phyloP scores from a whole-genome alignment of 805 yeast genomes.

The Saccharomycopsis vini region DNA sequence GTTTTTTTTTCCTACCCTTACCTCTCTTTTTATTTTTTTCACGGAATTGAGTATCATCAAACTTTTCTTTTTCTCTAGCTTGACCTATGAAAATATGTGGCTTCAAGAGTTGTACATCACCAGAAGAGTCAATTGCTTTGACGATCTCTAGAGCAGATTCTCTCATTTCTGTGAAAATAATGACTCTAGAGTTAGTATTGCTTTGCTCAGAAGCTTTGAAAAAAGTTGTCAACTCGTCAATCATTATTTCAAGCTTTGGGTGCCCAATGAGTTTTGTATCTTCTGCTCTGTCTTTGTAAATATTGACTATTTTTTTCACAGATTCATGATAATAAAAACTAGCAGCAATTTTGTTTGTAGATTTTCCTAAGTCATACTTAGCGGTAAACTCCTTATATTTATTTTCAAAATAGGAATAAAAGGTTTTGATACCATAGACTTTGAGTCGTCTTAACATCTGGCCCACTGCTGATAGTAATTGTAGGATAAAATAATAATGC shows the following conservation, averaged over 20 bases:
- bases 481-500: slow-evolving; percentile 56
- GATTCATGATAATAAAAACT: slow-evolving; percentile 47
- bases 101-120: slow-evolving; percentile 30
- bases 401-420: slow-evolving; percentile 55
- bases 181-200: slow-evolving; percentile 54
- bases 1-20: slow-evolving; percentile 30
- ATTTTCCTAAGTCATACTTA: slow-evolving; percentile 49
- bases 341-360: slow-evolving; percentile 55
- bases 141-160: slow-evolving; percentile 87
- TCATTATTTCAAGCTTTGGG: slow-evolving; percentile 57
- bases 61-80: slow-evolving; percentile 61
- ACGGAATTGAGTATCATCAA: slow-evolving; percentile 46
- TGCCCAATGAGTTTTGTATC: slow-evolving; percentile 30
- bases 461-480: slow-evolving; percentile 61
- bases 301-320: slow-evolving; percentile 35
- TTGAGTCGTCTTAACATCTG: slow-evolving; percentile 60
- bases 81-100: slow-evolving; percentile 95
- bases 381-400: slow-evolving; percentile 50
- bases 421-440: slow-evolving; percentile 75
- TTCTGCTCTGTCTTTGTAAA: slow-evolving; percentile 36
- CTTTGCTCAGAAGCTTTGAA: slow-evolving; percentile 32
- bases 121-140: slow-evolving; percentile 41
- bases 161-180: slow-evolving; percentile 80
- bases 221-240: slow-evolving; percentile 50
- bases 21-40: slow-evolving; percentile 38